A percentile compares a stretch with the other conserved stretches of the same genome.
These are phyloP conservation scores for Rhizophora mangle DNA, from an alignment of 345 rosid species.

Conservation along the genomic window DNA sequence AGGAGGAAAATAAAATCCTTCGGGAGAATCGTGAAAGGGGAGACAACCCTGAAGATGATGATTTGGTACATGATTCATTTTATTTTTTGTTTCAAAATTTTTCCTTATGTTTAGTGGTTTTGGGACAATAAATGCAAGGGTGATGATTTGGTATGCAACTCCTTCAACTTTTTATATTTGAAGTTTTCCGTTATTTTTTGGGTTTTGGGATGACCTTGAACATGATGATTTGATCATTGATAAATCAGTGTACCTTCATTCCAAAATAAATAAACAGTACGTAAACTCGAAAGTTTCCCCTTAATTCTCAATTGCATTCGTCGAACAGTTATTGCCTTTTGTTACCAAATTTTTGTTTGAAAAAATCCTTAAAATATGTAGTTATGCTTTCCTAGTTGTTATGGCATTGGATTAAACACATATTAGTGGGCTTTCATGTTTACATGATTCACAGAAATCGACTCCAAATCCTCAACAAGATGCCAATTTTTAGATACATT, in stretches of 20 bases:
- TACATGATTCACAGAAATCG: no score
- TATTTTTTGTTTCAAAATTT: neutral
- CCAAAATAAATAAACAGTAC: neutral
- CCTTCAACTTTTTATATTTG: neutral
- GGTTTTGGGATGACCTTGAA: neutral
- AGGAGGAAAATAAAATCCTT: conserved; percentile 36
- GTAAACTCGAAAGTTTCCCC: neutral
- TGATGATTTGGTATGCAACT: conserved; percentile 21
- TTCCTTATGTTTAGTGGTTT: neutral
- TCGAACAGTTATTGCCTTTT: no score
- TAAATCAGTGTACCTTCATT: neutral
- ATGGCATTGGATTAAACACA: no score
- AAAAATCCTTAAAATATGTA: no score
- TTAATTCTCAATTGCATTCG: neutral
- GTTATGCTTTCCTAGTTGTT: no score
- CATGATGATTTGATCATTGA: neutral
- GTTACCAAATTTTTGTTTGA: no score
- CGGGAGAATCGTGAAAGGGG: conserved; percentile 30
- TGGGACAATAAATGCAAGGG: neutral
- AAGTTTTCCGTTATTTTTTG: neutral
- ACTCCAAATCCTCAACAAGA: no score
- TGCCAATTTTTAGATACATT: no score
- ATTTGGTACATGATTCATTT: conserved; percentile 21
- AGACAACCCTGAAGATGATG: conserved; percentile 31
- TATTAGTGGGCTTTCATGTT: no score